Evolutionary conservation across 2,329 filamentous ascomycete species (phyloP), one percentile per base, ranked within the genome.

Genomic region (Pochonia chlamydosporia): DNA sequence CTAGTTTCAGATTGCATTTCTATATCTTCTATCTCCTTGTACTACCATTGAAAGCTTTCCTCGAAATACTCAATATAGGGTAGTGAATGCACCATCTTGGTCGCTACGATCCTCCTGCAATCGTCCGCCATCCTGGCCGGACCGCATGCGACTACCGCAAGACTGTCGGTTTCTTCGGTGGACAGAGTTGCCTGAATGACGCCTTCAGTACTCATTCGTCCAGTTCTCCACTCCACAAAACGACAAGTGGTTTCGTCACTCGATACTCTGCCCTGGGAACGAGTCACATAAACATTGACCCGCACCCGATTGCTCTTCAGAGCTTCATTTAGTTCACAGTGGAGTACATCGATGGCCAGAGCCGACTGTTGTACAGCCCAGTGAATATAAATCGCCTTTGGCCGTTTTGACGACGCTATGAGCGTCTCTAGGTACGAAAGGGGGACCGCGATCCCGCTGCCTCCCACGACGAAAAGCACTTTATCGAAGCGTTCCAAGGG

Each of bases 101-200:
- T n/a, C n/a, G 65, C 61, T 0, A 69, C 67, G 0, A 67, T 64
- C 40, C 51, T 53, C 37, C 72, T 56, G 3, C 68, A 60, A 25
- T 72, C 68, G 48, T 75, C 72, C 0, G 68, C 69, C 70, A 75
- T 70, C 30, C 56, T 60, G 2, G 63, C 65, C 11, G 72, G 72
- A 0, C 72, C 72, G 47, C 72, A 75, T 1, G 68, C 68, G 11
- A 75, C 61, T 1, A 75, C 60, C 0, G 71, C 72, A 1, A 73
- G 39, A 11, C 59, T 61, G 2, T 59, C 61, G 0, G 48, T 47
- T 0, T 50, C 50, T 0, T 54, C 55, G 1, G 54, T 49, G 3
- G 52, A 54, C 2, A 54, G 58, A 0, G 63, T 56, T 1, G 56
- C 54, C n/a, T 49, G 48, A 5, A 74, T 59, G 21, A 70, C 61